phyloP scores from a whole-genome alignment of 1,284 basidiomycete genomes.

The Amylostereum areolatum region DNA sequence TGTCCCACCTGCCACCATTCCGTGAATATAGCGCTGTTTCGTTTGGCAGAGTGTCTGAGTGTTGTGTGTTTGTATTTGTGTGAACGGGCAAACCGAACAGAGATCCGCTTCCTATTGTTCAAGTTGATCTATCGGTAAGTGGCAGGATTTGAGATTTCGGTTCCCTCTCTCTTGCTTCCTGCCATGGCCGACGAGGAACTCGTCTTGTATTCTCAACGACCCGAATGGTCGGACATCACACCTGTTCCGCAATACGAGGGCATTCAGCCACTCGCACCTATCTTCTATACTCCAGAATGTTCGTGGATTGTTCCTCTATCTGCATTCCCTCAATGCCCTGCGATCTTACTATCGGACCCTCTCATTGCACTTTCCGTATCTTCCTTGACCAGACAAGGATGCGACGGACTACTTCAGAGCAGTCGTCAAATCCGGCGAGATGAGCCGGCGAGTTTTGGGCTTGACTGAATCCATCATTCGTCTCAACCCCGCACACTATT shows the following conservation, averaged over 20 bases:
- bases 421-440: constrained; percentile 70
- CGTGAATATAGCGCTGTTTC: too few relatives aligned
- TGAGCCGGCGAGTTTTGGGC: constrained; percentile 72
- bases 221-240: constrained; percentile 74
- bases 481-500: constrained; percentile 90
- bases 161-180: too few relatives aligned
- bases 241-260: constrained; percentile 82
- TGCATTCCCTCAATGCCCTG: constrained; percentile 5
- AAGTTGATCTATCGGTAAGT: background rate
- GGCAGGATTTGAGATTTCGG: too few relatives aligned
- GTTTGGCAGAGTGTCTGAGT: too few relatives aligned
- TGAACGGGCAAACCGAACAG: background rate
- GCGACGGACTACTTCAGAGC: constrained; percentile 90
- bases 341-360: constrained; percentile 4
- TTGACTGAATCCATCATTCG: constrained; percentile 84
- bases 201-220: constrained; percentile 51
- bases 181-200: background rate
- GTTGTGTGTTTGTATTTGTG: too few relatives aligned
- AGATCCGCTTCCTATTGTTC: constrained; percentile 4
- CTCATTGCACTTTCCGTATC: constrained; percentile 1
- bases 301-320: constrained; percentile 26
- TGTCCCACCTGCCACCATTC: too few relatives aligned
- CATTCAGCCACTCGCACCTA: constrained; percentile 75
- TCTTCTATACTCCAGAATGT: constrained; percentile 87
- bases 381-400: constrained; percentile 65